A percentile compares a stretch with the other conserved stretches of the same genome.
These are phyloP conservation scores for Bolboschoenus planiculmis DNA, from an alignment of 176 grass and related monocot species.

Conservation along the genomic window DNA sequence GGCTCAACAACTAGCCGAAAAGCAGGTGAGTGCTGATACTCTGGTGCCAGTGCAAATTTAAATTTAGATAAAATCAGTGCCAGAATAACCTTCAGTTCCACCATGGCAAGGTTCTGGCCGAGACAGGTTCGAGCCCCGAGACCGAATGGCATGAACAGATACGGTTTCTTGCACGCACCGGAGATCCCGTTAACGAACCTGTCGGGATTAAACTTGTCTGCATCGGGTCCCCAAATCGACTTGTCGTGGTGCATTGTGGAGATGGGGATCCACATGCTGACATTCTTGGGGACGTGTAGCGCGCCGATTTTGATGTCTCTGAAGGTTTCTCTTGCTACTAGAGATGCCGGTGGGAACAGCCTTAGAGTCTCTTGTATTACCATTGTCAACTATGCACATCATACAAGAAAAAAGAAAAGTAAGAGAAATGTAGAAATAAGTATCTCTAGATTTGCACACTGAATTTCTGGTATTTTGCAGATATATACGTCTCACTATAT, in stretches of 20 bases:
- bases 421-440: not conserved
- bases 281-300: constrained; percentile 18
- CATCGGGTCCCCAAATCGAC: constrained; percentile 27
- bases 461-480: not conserved
- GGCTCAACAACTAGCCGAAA: constrained; percentile 35
- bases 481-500: not conserved
- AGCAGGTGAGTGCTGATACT: constrained; percentile 37
- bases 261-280: constrained; percentile 23
- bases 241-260: constrained; percentile 30
- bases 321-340: constrained; percentile 28
- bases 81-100: constrained; percentile 44
- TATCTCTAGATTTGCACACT: not conserved
- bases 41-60: constrained; percentile 32
- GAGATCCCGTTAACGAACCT: constrained; percentile 21
- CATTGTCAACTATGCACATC: constrained; percentile 41
- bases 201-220: constrained; percentile 22
- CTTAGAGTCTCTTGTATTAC: constrained; percentile 54
- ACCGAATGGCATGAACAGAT: constrained; percentile 35
- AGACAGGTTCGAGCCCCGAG: constrained; percentile 28
- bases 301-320: constrained; percentile 29
- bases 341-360: constrained; percentile 31
- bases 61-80: constrained; percentile 28
- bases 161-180: constrained; percentile 17
- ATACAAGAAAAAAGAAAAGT: not conserved
- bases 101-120: constrained; percentile 57